Base-by-base conservation (phyloP, 2,329 filamentous ascomycete species). In the Penicillium sp. region DNA sequence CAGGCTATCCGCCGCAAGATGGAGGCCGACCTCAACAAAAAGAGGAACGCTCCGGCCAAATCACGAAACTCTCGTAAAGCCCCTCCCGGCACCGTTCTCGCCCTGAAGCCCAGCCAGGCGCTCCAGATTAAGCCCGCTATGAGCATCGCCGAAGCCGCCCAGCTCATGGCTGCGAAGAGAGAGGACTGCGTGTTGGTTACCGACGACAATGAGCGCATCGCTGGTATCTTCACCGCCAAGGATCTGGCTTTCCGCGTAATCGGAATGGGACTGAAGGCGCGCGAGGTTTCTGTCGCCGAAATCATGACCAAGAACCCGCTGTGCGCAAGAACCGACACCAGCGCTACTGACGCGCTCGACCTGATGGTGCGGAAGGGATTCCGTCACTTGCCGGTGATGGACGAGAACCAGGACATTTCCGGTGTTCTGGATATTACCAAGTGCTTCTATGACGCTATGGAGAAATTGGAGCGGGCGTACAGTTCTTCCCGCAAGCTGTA, bases 231-330 rank as follows among this genome's bases (percentile, higher is more conserved):
- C 75, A 99, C 94, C 0, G 94, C 94, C 63, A 99, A 99, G 81
- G 94, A 99, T 80, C 82, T 99, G 71, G 94, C 94, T 16, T 99
- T 97, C 81, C 87, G 94, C 55, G 94, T 99, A 10, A 93, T 99
- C 24, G 94, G 93, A 52, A 86, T 87, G 52, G 94, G 94, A 27
- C 83, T 92, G 68, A 96, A 96, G 79, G 90, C 94, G 31, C 88
- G 86, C 73, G 91, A 88, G 71, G 86, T 97, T 66, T 96, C 91
- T 21, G 97, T 99, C 71, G 90, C 92, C 63, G 92, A 97, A 71
- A 99, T 99, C 75, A 99, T 99, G 94, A 99, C 94, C 72, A 97
- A 97, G 82, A 99, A 99, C 79, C 94, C 94, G 10, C 85, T 99
- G 14, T 99, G 94, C 74, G 94, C 94, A 51, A 87, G 94, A 73